Conservation (phyloP, 2,329 filamentous ascomycete species). For the Chaetomium olivaceum region DNA sequence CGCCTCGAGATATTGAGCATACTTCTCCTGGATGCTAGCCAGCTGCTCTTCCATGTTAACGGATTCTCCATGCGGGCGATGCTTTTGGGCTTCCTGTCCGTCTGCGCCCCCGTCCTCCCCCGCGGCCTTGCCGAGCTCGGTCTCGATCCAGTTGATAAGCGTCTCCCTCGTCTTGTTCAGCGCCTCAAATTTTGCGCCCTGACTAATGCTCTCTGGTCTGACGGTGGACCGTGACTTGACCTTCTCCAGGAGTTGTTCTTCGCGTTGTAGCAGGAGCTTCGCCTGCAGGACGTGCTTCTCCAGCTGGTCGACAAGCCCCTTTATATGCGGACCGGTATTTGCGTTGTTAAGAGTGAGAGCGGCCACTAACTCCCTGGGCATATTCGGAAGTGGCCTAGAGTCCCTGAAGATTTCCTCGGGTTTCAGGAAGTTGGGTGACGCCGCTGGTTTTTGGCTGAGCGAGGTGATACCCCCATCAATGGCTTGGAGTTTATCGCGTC, state of each 20-base stretch:
- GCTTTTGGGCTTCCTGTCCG: conserved; percentile 30
- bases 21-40: conserved; percentile 54
- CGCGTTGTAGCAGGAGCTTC: conserved; percentile 57
- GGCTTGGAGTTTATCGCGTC: conserved; percentile 51
- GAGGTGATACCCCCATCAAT: conserved; percentile 54
- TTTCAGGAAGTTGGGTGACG: conserved; percentile 52
- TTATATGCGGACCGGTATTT: conserved; percentile 45
- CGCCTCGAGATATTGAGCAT: conserved; percentile 52
- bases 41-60: conserved; percentile 45
- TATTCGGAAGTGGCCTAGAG: conserved; percentile 47
- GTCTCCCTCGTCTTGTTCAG: conserved; percentile 58
- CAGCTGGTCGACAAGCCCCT: conserved; percentile 51
- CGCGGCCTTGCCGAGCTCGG: conserved; percentile 57
- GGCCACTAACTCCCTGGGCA: conserved; percentile 55
- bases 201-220: conserved; percentile 40
- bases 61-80: conserved; percentile 29
- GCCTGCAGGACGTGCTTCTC: conserved; percentile 61
- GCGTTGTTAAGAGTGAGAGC: conserved; percentile 48
- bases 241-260: conserved; percentile 56
- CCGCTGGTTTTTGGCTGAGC: conserved; percentile 54
- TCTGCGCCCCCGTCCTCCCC: conserved; percentile 35
- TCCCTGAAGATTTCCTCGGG: conserved; percentile 50
- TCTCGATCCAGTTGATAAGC: conserved; percentile 66
- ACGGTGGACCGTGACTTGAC: conserved; percentile 44
- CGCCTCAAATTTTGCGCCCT: conserved; percentile 51